Conservation (phyloP, 2,329 filamentous ascomycete species). For the Arthrobotrys sphaeroides region DNA sequence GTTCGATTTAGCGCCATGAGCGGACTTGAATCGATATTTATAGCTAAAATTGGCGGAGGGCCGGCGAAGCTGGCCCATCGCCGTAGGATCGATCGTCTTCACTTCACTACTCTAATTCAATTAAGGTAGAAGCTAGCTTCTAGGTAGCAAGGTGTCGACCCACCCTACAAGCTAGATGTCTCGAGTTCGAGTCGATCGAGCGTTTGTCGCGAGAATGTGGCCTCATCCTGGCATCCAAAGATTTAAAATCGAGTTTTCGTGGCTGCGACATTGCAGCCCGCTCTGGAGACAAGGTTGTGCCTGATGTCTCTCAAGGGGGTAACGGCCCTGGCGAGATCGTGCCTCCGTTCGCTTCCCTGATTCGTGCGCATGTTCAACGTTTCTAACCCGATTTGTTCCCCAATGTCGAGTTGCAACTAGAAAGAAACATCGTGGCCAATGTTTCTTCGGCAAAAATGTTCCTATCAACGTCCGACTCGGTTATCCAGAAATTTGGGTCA, state of each 20-base stretch:
- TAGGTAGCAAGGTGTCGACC: too few species aligned
- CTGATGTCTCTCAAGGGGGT: background rate
- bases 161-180: too few species aligned
- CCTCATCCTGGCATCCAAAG: background rate
- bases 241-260: background rate
- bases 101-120: too few species aligned
- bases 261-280: background rate
- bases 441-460: background rate
- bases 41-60: too few species aligned
- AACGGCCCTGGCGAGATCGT: background rate
- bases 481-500: background rate
- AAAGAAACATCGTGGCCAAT: background rate
- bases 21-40: too few species aligned
- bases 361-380: slow-evolving; percentile 12
- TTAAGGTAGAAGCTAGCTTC: too few species aligned
- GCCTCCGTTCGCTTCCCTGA: slow-evolving; percentile 9
- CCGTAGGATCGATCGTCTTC: too few species aligned
- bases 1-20: too few species aligned
- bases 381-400: background rate
- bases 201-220: background rate
- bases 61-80: too few species aligned
- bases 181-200: background rate
- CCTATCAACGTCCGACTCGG: too few species aligned
- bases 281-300: too few species aligned
- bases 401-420: background rate